These are phyloP conservation scores for Penicillium sp. DNA, from an alignment of 2,329 filamentous ascomycete species.

Conservation along the genomic window DNA sequence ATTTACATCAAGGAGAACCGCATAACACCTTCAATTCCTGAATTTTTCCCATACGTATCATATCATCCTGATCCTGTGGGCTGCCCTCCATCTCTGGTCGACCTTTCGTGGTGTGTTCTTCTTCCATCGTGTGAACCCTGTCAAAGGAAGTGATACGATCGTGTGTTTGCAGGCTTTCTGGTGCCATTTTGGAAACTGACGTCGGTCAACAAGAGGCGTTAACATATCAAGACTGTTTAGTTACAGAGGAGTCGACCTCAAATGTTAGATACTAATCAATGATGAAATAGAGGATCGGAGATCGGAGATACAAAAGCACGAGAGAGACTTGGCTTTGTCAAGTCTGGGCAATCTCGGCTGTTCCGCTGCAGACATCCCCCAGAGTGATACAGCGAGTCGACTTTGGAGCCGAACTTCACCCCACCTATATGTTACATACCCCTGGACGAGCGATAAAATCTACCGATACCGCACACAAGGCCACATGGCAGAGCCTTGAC, in stretches of 20 bases:
- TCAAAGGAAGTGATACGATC: not conserved
- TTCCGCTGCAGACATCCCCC: not conserved
- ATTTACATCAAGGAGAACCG: not conserved
- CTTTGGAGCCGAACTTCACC: not conserved
- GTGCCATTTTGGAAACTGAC: not conserved
- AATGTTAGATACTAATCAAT: not conserved
- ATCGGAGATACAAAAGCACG: not conserved
- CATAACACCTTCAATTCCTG: slow-evolving; percentile 31
- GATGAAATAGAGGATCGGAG: not conserved
- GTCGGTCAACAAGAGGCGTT: accelerated
- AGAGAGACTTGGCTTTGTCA: not conserved
- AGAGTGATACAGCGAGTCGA: not conserved
- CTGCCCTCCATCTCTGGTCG: slow-evolving; percentile 12
- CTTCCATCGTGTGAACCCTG: slow-evolving; percentile 6
- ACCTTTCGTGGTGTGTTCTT: not conserved
- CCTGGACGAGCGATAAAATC: not conserved
- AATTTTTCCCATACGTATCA: slow-evolving; percentile 33
- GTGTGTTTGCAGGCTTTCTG: not conserved
- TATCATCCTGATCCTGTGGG: slow-evolving; percentile 28
- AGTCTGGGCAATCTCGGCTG: not conserved
- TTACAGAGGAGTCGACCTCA: not conserved
- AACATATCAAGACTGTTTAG: not conserved
- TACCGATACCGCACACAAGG: not conserved
- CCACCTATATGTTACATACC: not conserved
- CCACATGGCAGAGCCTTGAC: not conserved